Conservation (phyloP, 345 rosid species). For the Murraya koenigii region DNA sequence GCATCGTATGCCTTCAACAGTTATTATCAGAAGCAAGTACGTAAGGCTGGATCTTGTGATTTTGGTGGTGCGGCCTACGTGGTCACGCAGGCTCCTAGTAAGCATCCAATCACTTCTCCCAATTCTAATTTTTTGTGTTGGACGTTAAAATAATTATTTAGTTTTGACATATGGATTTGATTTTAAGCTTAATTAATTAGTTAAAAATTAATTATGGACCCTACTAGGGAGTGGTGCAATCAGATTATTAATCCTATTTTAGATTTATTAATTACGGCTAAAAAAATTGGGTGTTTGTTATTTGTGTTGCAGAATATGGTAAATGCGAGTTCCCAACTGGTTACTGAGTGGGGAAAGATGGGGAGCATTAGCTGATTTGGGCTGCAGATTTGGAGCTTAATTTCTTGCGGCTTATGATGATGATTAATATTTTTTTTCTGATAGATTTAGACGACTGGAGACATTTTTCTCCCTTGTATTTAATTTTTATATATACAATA, state of each 20-base stretch:
- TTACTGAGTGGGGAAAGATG: slow-evolving; percentile 19
- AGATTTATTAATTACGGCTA: no score
- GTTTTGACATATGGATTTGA: no score
- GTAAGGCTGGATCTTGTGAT: slow-evolving; percentile 59
- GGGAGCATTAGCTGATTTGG: not conserved
- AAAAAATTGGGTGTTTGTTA: no score
- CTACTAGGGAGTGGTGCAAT: no score
- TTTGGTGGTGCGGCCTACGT: slow-evolving; percentile 74
- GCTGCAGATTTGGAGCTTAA: not conserved
- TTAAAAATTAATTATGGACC: no score
- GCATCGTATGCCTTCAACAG: slow-evolving; percentile 92
- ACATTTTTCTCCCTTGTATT: not conserved
- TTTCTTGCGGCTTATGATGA: not conserved
- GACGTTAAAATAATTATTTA: no score
- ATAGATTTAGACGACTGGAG: not conserved
- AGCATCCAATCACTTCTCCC: slow-evolving; percentile 26
- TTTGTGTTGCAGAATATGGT: slow-evolving; percentile 44
- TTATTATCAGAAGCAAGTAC: slow-evolving; percentile 74
- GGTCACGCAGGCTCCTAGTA: slow-evolving; percentile 71
- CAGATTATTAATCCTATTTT: no score
- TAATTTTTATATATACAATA: not conserved
- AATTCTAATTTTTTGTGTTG: no score
- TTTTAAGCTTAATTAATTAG: no score
- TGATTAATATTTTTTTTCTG: not conserved
- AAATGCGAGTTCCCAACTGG: slow-evolving; percentile 52